Conservation (phyloP, 2,329 filamentous ascomycete genomes). For the Diaporthe vexans region DNA sequence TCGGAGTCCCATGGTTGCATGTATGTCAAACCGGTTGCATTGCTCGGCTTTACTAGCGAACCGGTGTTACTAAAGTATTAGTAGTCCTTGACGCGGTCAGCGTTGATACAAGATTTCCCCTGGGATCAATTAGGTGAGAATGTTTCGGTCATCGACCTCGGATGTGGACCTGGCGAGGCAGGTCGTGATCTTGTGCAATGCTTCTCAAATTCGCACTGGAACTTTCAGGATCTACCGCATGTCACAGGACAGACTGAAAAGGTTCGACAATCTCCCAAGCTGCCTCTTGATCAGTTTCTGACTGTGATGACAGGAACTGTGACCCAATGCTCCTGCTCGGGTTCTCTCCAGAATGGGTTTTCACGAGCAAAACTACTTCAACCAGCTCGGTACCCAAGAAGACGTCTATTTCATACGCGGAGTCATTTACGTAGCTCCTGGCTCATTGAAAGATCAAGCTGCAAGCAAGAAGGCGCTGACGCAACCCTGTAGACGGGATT, state of each 20-base stretch:
- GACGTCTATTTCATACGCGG: neutral
- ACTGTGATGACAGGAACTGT: neutral
- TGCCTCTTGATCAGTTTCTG: neutral
- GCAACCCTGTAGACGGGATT: neutral
- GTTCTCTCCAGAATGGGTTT: neutral
- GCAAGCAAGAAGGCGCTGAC: neutral
- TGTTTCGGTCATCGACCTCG: neutral
- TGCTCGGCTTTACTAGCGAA: neutral
- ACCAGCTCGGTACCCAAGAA: neutral
- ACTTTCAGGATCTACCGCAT: slow-evolving; percentile 1
- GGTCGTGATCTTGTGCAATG: neutral
- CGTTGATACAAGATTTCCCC: neutral
- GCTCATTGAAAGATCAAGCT: neutral
- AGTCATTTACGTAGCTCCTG: neutral
- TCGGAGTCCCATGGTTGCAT: neutral
- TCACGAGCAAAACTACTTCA: slow-evolving; percentile 1
- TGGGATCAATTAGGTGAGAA: neutral
- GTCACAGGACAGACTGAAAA: neutral
- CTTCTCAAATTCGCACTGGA: neutral
- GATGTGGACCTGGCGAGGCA: neutral
- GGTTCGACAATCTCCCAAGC: neutral
- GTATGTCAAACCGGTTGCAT: neutral
- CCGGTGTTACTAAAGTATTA: neutral
- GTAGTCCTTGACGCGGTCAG: neutral
- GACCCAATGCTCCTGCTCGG: neutral